Evolutionary conservation across 2,329 filamentous ascomycete genomes (phyloP).

Genomic region (Arthrobotrys sphaeroides): DNA sequence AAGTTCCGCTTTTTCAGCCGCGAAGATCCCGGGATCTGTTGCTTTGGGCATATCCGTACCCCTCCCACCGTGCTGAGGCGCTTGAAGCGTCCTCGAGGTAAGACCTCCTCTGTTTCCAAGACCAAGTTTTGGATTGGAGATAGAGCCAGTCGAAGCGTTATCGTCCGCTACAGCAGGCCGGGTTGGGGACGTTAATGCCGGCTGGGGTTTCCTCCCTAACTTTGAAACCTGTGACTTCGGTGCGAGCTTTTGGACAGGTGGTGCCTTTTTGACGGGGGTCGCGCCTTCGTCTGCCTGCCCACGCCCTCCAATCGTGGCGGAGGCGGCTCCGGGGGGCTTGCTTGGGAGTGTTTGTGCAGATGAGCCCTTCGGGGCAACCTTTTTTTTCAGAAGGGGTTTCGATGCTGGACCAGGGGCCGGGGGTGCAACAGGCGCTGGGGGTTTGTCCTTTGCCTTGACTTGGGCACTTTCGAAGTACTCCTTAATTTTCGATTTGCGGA

Average conservation of each 20-base stretch:
- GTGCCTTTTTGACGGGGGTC: constrained; percentile 61
- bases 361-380: constrained; percentile 67
- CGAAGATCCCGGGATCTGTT: constrained; percentile 71
- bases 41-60: constrained; percentile 66
- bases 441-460: constrained; percentile 88
- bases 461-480: constrained; percentile 85
- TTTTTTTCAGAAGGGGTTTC: constrained; percentile 61
- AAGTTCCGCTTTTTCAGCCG: constrained; percentile 88
- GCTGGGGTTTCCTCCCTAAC: constrained; percentile 57
- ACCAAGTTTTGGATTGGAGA: constrained; percentile 69
- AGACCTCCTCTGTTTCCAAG: constrained; percentile 76
- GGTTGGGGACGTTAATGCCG: constrained; percentile 65
- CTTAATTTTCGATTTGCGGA: constrained; percentile 93
- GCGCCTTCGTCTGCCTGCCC: constrained; percentile 63
- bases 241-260: constrained; percentile 65
- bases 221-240: constrained; percentile 55
- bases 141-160: constrained; percentile 65
- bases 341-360: constrained; percentile 64
- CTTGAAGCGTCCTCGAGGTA: constrained; percentile 78
- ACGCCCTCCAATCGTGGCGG: constrained; percentile 59
- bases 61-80: constrained; percentile 64
- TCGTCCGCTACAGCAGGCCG: constrained; percentile 68
- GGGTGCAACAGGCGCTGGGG: constrained; percentile 69
- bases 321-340: constrained; percentile 56
- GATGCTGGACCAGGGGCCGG: constrained; percentile 63